A percentile compares a stretch with the other conserved stretches of the same genome.
These are phyloP conservation scores for Citrus maxima DNA, from an alignment of 345 rosid genomes.

Conservation along the genomic window DNA sequence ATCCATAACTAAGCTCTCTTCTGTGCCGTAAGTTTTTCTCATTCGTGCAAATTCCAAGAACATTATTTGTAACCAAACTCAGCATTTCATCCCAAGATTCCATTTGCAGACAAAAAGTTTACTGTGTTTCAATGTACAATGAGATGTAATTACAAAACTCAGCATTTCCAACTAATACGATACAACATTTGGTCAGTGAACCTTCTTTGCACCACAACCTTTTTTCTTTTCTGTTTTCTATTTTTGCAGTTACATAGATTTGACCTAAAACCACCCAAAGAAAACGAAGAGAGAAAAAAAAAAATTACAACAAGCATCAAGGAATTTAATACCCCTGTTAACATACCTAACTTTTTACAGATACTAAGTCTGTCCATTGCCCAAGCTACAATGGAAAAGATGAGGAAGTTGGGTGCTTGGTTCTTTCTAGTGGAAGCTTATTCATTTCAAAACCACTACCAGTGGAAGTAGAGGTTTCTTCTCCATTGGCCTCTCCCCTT, in stretches of 20 bases:
- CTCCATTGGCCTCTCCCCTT: slow-evolving; percentile 32
- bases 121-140: neutral
- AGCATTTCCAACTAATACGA: neutral
- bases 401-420: slow-evolving; percentile 9
- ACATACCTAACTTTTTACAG: slow-evolving; percentile 15
- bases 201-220: neutral
- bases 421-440: slow-evolving; percentile 42
- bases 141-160: neutral
- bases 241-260: slow-evolving; percentile 12
- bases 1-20: neutral
- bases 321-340: neutral
- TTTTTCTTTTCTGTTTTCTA: neutral
- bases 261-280: neutral
- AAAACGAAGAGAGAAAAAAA: neutral
- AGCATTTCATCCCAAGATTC: neutral
- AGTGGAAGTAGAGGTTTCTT: slow-evolving; percentile 21
- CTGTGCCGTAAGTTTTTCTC: too few relatives aligned
- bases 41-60: neutral
- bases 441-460: slow-evolving; percentile 40
- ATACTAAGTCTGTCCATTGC: neutral
- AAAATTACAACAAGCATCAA: neutral
- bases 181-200: neutral
- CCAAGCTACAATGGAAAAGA: slow-evolving; percentile 4
- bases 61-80: neutral
- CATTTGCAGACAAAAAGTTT: neutral